Evolutionary conservation across 2,329 filamentous ascomycete genomes (phyloP), one percentile per base, ranked within the genome.

Genomic region (Fusarium praegraminearum): DNA sequence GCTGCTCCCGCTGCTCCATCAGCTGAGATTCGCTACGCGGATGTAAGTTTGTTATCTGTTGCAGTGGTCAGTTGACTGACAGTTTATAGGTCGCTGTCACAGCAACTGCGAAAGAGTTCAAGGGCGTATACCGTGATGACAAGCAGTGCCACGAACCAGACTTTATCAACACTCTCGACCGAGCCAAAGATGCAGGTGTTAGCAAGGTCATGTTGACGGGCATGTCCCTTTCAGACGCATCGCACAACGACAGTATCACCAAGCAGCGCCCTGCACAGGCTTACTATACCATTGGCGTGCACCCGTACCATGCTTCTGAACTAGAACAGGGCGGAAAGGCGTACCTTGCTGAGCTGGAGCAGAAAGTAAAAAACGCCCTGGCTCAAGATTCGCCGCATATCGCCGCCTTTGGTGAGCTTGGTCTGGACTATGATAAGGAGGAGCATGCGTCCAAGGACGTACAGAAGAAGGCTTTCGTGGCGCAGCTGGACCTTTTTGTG

Each of bases 221-320:
- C 61, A 79, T 83, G 73, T 77, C 77, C 1, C 71, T 80, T 4
- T 41, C 67, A 4, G 79, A 80, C 45, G 73, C 76, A 1, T 36
- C 54, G 1, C 58, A 62, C 18, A 80, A 80, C 51, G 62, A 75
- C 5, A 69, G 62, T 16, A 75, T 80, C 30, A 77, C 75, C 12
- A 57, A 68, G 45, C 73, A 73, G 3, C 76, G 73, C 2, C 78
- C 76, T 4, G 44, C 62, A 4, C 75, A 76, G 33, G 84, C 83
- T 62, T 81, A 76, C 13, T 73, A 84, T 58, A 86, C 84, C 3
- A 76, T 86, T 12, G 84, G 84, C 2, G 78, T 86, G 5, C 84
- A 86, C 59, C 84, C 84, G 0, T 86, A 86, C 57, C 82, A 86
- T 49, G 84, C 83, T 0, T 71, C 71, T 0, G 83, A 85, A 58